These are phyloP conservation scores for Boehmeria nivea DNA, from an alignment of 306 rosid genomes.

Conservation along the genomic window DNA sequence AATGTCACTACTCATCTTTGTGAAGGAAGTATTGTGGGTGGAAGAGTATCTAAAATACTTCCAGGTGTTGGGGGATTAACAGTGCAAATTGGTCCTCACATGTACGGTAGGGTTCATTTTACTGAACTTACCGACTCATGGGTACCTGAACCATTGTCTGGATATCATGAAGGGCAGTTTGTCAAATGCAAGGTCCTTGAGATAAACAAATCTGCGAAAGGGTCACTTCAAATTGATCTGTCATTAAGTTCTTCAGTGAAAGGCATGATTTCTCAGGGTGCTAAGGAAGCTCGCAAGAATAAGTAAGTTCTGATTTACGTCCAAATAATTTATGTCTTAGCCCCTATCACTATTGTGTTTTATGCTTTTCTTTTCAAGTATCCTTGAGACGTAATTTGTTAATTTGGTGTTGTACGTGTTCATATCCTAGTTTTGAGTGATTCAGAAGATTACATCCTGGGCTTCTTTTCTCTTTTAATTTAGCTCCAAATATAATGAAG, in stretches of 20 bases:
- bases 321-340: not conserved
- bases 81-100: constrained; percentile 68
- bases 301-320: constrained; percentile 31
- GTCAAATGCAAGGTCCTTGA: constrained; percentile 77
- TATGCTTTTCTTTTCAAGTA: not conserved
- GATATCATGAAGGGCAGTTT: constrained; percentile 78
- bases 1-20: constrained; percentile 39
- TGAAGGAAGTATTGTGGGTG: constrained; percentile 68
- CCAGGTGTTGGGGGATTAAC: constrained; percentile 81
- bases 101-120: constrained; percentile 76
- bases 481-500: not conserved
- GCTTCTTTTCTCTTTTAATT: not conserved
- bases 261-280: constrained; percentile 28
- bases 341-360: not conserved
- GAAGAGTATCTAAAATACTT: constrained; percentile 64
- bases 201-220: constrained; percentile 40
- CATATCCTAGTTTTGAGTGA: no score
- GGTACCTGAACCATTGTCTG: constrained; percentile 72
- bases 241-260: constrained; percentile 46
- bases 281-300: constrained; percentile 19
- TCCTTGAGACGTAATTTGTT: no score
- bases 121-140: constrained; percentile 60
- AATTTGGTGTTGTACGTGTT: no score
- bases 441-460: not conserved
- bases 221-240: constrained; percentile 68